Evolutionary conservation across 768 basidiomycete genomes (phyloP), one percentile per base, ranked within the genome.

Genomic region (Pleurotus eryngii): DNA sequence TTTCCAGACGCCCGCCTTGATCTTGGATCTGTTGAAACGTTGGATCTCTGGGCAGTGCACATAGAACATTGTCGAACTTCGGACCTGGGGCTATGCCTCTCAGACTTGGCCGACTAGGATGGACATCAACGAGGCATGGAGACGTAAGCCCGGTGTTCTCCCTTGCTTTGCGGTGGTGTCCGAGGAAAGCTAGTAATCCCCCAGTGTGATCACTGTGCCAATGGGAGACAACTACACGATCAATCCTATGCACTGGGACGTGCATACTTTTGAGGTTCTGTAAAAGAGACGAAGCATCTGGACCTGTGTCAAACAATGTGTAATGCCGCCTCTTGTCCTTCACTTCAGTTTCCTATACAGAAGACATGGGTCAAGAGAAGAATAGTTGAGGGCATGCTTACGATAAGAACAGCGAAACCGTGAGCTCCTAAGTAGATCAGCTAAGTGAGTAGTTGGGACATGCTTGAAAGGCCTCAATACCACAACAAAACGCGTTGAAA

Each of bases 301-400:
- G 92, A 0, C 92, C 92, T 14, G 89, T 86, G 71, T 95, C 92
- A 65, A 95, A 92, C 37, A 94, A 77, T 14, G 83, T 84, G n/a
- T 78, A 71, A 55, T 82, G 80, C 3, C 8, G 75, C 64, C 57
- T 68, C 55, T 42, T 75, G 68, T 18, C 72, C 84, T 20, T 74
- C 63, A 22, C 78, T 68, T 57, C 80, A 76, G 85, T 89, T 76
- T 88, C 81, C 85, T 86, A 65, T 22, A 5, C 1, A 43, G 54
- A 45, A 54, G 4, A 22, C 22, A 38, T 17, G n/a, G 35, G n/a
- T 53, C 14, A 24, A 8, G 5, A 50, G 20, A 18, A 11, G 35
- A 27, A 42, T 18, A 26, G 15, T 39, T 40, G n/a, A 30, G 27
- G 26, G 35, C 26, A 7, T 27, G 4, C 81, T 63, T 67, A 91